Evolutionary conservation across 805 yeast genomes (phyloP).

Genomic region (Saturnispora hagleri): DNA sequence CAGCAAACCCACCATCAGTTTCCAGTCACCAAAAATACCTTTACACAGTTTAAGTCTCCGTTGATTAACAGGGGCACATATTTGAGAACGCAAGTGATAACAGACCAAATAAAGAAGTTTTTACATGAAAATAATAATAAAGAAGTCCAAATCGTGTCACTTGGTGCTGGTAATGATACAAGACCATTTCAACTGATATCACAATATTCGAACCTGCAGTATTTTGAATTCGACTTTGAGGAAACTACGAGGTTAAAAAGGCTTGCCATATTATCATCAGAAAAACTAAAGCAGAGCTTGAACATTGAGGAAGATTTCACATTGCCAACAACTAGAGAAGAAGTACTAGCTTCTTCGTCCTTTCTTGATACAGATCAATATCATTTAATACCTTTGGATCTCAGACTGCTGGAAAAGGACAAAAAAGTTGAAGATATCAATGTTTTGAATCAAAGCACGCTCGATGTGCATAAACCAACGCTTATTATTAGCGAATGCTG

Average conservation of each 20-base stretch:
- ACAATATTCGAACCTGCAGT: conserved; percentile 26
- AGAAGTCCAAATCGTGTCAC: conserved; percentile 46
- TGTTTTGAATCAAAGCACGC: background rate
- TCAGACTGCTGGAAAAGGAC: conserved; percentile 31
- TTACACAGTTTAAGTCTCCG: conserved; percentile 37
- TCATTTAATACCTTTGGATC: conserved; percentile 46
- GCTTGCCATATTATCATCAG: conserved; percentile 32
- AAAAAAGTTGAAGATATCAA: background rate
- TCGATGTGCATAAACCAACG: conserved; percentile 39
- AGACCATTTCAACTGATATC: conserved; percentile 45
- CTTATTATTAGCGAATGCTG: conserved; percentile 68
- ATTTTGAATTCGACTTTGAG: conserved; percentile 59
- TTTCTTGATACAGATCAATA: conserved; percentile 26
- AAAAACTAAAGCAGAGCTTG: conserved; percentile 3
- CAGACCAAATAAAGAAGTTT: conserved; percentile 36
- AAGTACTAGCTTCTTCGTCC: background rate
- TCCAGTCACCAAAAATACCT: background rate
- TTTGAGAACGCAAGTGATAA: conserved; percentile 47
- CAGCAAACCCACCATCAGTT: background rate
- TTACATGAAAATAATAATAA: conserved; percentile 20
- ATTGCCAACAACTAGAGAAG: conserved; percentile 14
- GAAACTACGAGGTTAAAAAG: conserved; percentile 44
- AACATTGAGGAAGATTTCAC: background rate
- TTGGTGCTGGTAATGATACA: conserved; percentile 82
- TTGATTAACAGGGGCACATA: conserved; percentile 66